These are phyloP conservation scores for Hypoxylon sp. DNA, from an alignment of 2,329 filamentous ascomycete genomes.

Conservation along the genomic window DNA sequence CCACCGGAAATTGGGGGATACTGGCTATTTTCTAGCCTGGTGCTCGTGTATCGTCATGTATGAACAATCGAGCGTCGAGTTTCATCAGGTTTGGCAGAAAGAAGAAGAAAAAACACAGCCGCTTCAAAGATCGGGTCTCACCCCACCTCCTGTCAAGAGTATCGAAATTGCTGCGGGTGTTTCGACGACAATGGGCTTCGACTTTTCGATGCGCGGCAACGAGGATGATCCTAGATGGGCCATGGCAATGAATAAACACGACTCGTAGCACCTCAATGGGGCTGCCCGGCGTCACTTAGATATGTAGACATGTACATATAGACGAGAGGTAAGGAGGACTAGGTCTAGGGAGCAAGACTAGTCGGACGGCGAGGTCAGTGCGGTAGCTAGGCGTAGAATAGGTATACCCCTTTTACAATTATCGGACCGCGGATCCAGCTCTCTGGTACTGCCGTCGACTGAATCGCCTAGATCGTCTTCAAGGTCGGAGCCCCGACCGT, in stretches of 20 bases:
- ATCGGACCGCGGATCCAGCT: neutral
- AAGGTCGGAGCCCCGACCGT: conserved; percentile 28
- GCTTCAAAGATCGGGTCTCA: too few species aligned
- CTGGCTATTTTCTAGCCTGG: conserved; percentile 20
- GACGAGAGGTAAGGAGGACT: too few species aligned
- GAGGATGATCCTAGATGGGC: conserved; percentile 13
- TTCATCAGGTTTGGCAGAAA: conserved; percentile 6
- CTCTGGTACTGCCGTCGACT: conserved; percentile 1
- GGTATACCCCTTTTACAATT: neutral
- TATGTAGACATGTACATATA: too few species aligned
- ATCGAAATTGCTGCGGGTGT: conserved; percentile 9
- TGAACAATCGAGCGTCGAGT: conserved; percentile 1
- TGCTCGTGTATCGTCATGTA: neutral
- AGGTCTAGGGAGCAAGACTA: too few species aligned
- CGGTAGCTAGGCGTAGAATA: neutral
- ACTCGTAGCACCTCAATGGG: neutral
- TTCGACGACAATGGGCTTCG: conserved; percentile 20
- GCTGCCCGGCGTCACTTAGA: too few species aligned
- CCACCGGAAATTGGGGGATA: conserved; percentile 9
- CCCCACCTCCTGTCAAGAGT: neutral
- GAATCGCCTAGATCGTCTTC: too few species aligned
- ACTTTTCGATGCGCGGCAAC: conserved; percentile 2
- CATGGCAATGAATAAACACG: neutral
- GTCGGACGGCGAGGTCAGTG: conserved; percentile 1
- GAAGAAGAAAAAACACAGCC: too few species aligned